These are phyloP conservation scores for Phyllosticta citribraziliensis DNA, from an alignment of 2,329 filamentous ascomycete species.

Conservation along the genomic window DNA sequence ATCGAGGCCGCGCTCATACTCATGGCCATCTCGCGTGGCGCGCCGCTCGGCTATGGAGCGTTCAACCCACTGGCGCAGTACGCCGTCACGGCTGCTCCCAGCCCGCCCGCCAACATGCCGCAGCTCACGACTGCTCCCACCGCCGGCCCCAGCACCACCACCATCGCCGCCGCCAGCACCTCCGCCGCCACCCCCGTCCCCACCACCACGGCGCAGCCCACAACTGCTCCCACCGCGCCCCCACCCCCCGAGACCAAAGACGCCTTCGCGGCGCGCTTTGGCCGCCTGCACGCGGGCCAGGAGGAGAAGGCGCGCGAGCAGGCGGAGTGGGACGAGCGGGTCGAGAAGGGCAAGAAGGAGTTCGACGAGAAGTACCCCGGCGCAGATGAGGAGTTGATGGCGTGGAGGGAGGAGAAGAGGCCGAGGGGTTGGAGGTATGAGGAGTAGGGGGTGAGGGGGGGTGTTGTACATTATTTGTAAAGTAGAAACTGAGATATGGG, in stretches of 20 bases:
- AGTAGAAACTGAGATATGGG: too few relatives aligned
- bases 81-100: too few relatives aligned
- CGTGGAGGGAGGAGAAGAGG: not conserved
- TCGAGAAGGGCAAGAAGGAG: not conserved
- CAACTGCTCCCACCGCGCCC: not conserved
- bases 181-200: not conserved
- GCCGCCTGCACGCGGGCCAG: not conserved
- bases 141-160: too few relatives aligned
- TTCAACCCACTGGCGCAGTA: too few relatives aligned
- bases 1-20: too few relatives aligned
- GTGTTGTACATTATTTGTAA: too few relatives aligned
- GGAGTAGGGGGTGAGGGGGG: too few relatives aligned
- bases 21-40: too few relatives aligned
- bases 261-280: not conserved
- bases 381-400: not conserved
- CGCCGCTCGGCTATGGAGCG: too few relatives aligned
- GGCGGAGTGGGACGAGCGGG: not conserved
- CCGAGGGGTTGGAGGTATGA: not conserved
- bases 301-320: not conserved
- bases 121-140: too few relatives aligned
- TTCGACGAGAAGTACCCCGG: not conserved
- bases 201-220: too few relatives aligned
- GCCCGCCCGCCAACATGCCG: too few relatives aligned
- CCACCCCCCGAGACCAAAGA: not conserved
- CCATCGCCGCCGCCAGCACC: not conserved